A percentile compares a stretch with the other conserved stretches of the same genome.
Conservation (phyloP, 495 filamentous ascomycete species). For the Penicillium bovifimosum region DNA sequence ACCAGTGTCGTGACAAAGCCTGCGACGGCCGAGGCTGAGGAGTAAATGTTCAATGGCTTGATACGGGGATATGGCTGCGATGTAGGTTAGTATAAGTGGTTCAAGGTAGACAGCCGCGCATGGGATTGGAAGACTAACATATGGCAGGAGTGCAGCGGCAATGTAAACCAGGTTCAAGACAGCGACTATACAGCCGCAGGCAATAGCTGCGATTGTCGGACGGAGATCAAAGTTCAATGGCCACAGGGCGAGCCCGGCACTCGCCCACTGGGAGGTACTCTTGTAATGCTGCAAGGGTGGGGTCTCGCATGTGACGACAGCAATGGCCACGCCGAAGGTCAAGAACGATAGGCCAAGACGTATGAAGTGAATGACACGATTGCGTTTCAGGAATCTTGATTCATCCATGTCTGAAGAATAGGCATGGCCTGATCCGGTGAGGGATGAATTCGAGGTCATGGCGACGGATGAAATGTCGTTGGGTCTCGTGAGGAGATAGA, state of each 20-base stretch:
- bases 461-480: constrained; percentile 2
- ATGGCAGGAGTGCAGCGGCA: constrained; percentile 36
- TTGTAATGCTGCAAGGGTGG: constrained; percentile 39
- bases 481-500: not conserved
- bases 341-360: constrained; percentile 35
- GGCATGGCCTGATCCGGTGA: constrained; percentile 25
- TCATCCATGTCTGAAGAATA: constrained; percentile 35
- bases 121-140: constrained; percentile 27
- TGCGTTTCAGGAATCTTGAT: constrained; percentile 34
- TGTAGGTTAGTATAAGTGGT: not conserved
- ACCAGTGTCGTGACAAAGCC: constrained; percentile 40
- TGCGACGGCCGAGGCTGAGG: constrained; percentile 27
- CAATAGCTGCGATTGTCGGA: constrained; percentile 38
- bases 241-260: constrained; percentile 44
- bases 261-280: constrained; percentile 29
- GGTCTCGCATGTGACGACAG: constrained; percentile 39
- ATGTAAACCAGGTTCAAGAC: constrained; percentile 39
- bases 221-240: constrained; percentile 45
- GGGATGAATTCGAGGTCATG: constrained; percentile 28
- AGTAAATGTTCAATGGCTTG: constrained; percentile 35
- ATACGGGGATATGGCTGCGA: constrained; percentile 35
- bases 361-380: constrained; percentile 31
- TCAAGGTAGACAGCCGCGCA: not conserved
- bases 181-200: constrained; percentile 41
- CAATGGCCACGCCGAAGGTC: constrained; percentile 29